Conservation (phyloP, 225 moss, liverwort and hornwort species). For the Physcomitrium patens region DNA sequence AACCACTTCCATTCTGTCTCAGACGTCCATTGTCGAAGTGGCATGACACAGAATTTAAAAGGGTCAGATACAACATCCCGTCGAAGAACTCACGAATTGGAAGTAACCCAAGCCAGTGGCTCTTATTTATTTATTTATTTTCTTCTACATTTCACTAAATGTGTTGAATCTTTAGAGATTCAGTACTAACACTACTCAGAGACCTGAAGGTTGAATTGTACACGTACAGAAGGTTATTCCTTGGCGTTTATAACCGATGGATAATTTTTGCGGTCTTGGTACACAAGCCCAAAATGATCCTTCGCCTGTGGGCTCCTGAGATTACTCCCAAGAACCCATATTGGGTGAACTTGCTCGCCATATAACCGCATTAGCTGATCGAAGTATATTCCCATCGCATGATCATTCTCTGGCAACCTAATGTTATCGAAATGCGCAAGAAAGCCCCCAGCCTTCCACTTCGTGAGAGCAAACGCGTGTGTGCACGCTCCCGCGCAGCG, state of each 20-base stretch:
- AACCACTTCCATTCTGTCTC: neutral
- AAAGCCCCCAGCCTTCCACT: slow-evolving; percentile 46
- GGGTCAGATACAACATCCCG: neutral
- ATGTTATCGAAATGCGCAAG: slow-evolving; percentile 39
- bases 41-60: neutral
- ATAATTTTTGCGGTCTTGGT: slow-evolving; percentile 52
- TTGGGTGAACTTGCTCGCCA: slow-evolving; percentile 51
- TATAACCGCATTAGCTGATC: slow-evolving; percentile 53
- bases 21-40: neutral
- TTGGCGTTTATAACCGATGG: slow-evolving; percentile 45
- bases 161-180: slow-evolving; percentile 8
- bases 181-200: neutral
- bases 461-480: slow-evolving; percentile 62
- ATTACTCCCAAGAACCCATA: slow-evolving; percentile 61
- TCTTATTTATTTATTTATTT: neutral
- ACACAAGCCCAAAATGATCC: slow-evolving; percentile 55
- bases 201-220: neutral
- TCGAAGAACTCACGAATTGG: neutral
- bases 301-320: slow-evolving; percentile 42
- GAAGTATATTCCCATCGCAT: slow-evolving; percentile 38
- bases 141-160: neutral
- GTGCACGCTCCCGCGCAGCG: slow-evolving; percentile 63
- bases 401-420: neutral
- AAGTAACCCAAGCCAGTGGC: slow-evolving; percentile 2
- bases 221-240: slow-evolving; percentile 27